A percentile compares a stretch with the other conserved stretches of the same genome.
Evolutionary conservation across 305 asterid species (phyloP).

Genomic region (Solanum hybrid): DNA sequence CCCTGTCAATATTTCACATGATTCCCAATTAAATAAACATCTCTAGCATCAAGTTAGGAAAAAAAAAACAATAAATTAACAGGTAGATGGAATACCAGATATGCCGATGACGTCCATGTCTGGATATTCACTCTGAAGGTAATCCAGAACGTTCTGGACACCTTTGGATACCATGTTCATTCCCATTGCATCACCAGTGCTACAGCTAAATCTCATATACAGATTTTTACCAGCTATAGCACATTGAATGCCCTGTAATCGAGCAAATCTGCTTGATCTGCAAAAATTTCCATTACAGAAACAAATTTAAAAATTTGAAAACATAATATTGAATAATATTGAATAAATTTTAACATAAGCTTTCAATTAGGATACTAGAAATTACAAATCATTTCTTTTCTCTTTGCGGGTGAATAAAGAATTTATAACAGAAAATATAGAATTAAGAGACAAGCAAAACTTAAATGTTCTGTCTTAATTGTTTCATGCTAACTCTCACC

Average conservation of each 20-base stretch:
- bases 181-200: constrained; percentile 57
- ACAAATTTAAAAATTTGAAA: background rate
- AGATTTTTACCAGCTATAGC: constrained; percentile 45
- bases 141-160: constrained; percentile 41
- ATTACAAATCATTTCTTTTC: background rate
- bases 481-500: background rate
- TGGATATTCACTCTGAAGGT: constrained; percentile 28
- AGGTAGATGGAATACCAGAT: constrained; percentile 23
- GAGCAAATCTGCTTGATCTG: constrained; percentile 46
- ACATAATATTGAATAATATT: background rate
- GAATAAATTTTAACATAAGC: background rate
- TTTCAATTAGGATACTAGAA: background rate
- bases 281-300: background rate
- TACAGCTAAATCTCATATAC: constrained; percentile 34
- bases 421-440: background rate
- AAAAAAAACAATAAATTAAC: background rate
- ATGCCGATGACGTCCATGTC: constrained; percentile 47
- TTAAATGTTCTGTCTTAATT: background rate
- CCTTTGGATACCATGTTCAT: constrained; percentile 54
- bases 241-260: constrained; percentile 31
- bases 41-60: background rate
- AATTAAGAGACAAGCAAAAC: background rate
- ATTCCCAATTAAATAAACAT: background rate
- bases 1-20: constrained; percentile 11
- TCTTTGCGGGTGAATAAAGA: background rate